Evolutionary conservation across 1,284 basidiomycete species (phyloP).

Genomic region (Neotropicomus parvogracilis): DNA sequence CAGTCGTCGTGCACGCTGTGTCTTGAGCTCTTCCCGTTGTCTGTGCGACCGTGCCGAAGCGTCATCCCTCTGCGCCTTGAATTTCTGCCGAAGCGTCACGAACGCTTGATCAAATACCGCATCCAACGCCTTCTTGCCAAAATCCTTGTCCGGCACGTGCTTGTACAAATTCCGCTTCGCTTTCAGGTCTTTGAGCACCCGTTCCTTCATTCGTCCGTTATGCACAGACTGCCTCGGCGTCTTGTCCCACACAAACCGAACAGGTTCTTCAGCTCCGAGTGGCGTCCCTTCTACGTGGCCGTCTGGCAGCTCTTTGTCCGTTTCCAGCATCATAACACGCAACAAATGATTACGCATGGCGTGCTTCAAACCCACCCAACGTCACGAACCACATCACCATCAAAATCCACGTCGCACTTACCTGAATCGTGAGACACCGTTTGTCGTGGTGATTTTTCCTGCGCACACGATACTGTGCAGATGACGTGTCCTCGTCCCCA

Average conservation of each 20-base stretch:
- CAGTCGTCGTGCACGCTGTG: conserved; percentile 53
- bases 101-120: conserved; percentile 66
- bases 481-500: conserved; percentile 35
- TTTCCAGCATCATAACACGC: conserved; percentile 52
- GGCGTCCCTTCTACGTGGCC: conserved; percentile 52
- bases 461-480: conserved; percentile 37
- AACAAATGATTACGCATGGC: conserved; percentile 65
- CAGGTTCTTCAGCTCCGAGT: conserved; percentile 44
- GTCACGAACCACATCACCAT: conserved; percentile 8
- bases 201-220: conserved; percentile 65
- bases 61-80: conserved; percentile 52
- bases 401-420: conserved; percentile 27
- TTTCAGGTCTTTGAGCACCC: conserved; percentile 56
- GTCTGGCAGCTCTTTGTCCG: conserved; percentile 56
- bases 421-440: conserved; percentile 62
- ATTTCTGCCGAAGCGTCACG: conserved; percentile 64
- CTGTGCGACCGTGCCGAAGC: conserved; percentile 41
- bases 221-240: conserved; percentile 68
- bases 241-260: conserved; percentile 75
- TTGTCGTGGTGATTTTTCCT: conserved; percentile 58
- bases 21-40: conserved; percentile 56
- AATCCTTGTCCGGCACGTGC: conserved; percentile 62
- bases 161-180: conserved; percentile 53
- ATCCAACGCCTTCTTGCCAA: conserved; percentile 57
- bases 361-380: conserved; percentile 41